phyloP scores from a whole-genome alignment of 1,139 yeast genomes.

The Schwanniomyces etchellsii region DNA sequence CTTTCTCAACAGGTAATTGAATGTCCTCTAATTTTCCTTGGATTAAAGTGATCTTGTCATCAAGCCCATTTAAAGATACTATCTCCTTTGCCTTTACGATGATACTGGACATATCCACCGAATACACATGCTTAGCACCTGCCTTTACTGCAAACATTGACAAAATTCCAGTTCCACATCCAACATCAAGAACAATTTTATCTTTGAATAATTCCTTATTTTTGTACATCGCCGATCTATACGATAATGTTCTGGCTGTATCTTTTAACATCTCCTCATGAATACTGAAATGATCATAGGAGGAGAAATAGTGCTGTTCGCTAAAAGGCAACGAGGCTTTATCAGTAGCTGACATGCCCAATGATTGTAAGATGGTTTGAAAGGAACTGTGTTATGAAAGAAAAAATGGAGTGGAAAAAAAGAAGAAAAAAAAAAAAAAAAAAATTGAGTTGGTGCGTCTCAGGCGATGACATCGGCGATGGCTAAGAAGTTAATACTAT shows the following conservation, averaged over 20 bases:
- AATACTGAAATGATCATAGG: conserved; percentile 95
- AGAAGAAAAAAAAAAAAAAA: not conserved
- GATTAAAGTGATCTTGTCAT: conserved; percentile 80
- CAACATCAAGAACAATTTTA: conserved; percentile 95
- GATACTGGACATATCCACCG: conserved; percentile 95
- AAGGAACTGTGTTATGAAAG: conserved; percentile 1
- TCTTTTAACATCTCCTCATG: conserved; percentile 99
- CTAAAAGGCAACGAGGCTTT: conserved; percentile 49
- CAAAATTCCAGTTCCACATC: conserved; percentile 96
- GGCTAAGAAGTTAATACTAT: too few species aligned
- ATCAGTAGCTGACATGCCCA: conserved; percentile 42
- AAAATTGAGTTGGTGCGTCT: too few species aligned
- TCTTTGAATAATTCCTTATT: conserved; percentile 87
- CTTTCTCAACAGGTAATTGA: conserved; percentile 67
- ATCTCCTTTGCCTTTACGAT: conserved; percentile 91
- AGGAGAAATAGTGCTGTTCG: conserved; percentile 90
- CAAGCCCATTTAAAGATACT: conserved; percentile 75
- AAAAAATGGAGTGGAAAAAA: not conserved
- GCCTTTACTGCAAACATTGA: conserved; percentile 99
- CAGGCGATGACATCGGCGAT: too few species aligned
- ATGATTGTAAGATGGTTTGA: conserved; percentile 1
- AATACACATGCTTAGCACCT: conserved; percentile 95
- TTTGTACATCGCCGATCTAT: conserved; percentile 88
- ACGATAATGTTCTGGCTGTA: conserved; percentile 84
- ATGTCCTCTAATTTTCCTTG: conserved; percentile 97